A percentile compares a stretch with the other conserved stretches of the same genome.
These are phyloP conservation scores for Ophiostoma novo-ulmi DNA, from an alignment of 2,329 filamentous ascomycete genomes.

Conservation along the genomic window DNA sequence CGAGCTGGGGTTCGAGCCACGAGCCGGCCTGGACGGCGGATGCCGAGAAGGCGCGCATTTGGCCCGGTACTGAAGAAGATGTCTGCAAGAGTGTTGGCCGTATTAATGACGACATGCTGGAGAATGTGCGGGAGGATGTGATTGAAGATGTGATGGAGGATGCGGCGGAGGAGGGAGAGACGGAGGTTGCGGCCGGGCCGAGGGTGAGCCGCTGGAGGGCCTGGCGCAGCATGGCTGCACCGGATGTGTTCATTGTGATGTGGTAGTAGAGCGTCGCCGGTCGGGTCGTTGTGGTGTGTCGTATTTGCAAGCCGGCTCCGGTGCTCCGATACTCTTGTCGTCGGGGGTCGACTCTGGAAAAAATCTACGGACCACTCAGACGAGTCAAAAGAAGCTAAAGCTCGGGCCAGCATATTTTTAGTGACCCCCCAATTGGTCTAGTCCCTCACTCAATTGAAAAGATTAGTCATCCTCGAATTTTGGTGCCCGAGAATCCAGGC, in stretches of 20 bases:
- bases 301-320: neutral
- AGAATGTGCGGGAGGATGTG: slow-evolving; percentile 20
- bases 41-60: slow-evolving; percentile 64
- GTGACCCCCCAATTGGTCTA: too few species aligned
- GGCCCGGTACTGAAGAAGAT: slow-evolving; percentile 33
- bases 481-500: slow-evolving; percentile 16
- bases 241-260: slow-evolving; percentile 33
- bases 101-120: slow-evolving; percentile 9
- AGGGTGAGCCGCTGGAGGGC: slow-evolving; percentile 48
- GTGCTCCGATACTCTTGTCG: slow-evolving; percentile 3
- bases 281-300: neutral
- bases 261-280: too few species aligned
- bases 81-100: neutral
- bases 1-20: slow-evolving; percentile 75
- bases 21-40: slow-evolving; percentile 57
- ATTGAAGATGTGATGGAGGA: neutral
- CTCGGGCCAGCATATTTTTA: neutral
- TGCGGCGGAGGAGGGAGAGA: neutral
- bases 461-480: neutral
- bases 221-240: slow-evolving; percentile 40
- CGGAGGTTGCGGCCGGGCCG: slow-evolving; percentile 27
- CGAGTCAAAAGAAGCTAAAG: neutral
- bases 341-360: neutral
- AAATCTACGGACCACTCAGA: slow-evolving; percentile 1
- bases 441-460: neutral